These are phyloP conservation scores for Agaricus sinodeliciosus DNA, from an alignment of 768 basidiomycete species.

Conservation along the genomic window DNA sequence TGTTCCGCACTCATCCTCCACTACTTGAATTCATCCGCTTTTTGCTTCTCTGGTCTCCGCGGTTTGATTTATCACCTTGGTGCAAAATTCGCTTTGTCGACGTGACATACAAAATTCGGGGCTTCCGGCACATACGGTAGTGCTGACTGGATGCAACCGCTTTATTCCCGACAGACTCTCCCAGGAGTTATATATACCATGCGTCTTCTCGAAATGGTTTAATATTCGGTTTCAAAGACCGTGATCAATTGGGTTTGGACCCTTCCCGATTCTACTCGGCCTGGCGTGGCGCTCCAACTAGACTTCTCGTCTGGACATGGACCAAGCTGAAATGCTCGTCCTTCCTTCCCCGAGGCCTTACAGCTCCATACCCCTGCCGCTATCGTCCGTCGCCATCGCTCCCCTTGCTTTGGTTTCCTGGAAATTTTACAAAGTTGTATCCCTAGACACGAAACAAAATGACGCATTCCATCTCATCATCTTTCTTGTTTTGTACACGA, in stretches of 20 bases:
- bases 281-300: not conserved
- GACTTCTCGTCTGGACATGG: conserved; percentile 6
- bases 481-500: conserved; percentile 8
- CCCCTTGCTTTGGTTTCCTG: not conserved
- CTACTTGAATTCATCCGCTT: not conserved
- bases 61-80: not conserved
- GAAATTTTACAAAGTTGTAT: conserved; percentile 9
- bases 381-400: not conserved
- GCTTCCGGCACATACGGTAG: not conserved
- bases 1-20: conserved; percentile 6
- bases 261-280: not conserved
- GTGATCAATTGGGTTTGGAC: conserved; percentile 7
- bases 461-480: conserved; percentile 3
- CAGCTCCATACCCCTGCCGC: not conserved
- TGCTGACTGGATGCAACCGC: conserved; percentile 4
- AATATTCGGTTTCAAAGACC: not conserved
- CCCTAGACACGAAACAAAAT: conserved; percentile 11
- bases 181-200: conserved; percentile 5
- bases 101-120: conserved; percentile 4
- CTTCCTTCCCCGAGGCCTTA: not conserved
- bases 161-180: conserved; percentile 7
- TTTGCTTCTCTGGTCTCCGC: conserved; percentile 1
- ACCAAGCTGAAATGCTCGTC: not conserved
- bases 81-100: conserved; percentile 2
- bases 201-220: conserved; percentile 6